Conservation (phyloP, 345 rosid genomes). For the Clausena lansium region DNA sequence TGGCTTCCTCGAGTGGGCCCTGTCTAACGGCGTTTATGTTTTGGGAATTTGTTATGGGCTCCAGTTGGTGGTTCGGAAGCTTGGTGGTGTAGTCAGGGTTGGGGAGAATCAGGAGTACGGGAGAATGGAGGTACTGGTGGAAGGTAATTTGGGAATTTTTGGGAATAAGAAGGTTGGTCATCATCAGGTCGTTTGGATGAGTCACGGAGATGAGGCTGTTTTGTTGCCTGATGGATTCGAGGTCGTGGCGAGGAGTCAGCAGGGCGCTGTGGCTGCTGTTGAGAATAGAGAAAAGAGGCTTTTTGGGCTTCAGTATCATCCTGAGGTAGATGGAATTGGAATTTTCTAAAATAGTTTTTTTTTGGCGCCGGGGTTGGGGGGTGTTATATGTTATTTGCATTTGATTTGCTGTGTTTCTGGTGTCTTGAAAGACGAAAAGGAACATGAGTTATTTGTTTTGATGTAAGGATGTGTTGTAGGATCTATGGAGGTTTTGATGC, state of each 20-base stretch:
- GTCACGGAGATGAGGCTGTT: constrained; percentile 90
- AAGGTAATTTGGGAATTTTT: constrained; percentile 45
- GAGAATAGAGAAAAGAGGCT: constrained; percentile 61
- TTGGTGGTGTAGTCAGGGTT: constrained; percentile 72
- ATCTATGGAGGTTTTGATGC: not conserved
- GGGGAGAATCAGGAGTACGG: constrained; percentile 94
- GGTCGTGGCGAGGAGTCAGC: constrained; percentile 68
- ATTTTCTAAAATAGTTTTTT: not conserved
- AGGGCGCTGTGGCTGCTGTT: constrained; percentile 80
- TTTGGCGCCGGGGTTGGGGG: too few species aligned
- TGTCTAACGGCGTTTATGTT: constrained; percentile 49
- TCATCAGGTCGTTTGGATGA: constrained; percentile 91
- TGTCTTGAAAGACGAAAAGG: not conserved
- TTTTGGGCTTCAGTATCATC: constrained; percentile 93
- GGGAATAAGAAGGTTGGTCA: constrained; percentile 67
- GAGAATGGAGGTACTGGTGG: constrained; percentile 87
- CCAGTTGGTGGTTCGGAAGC: constrained; percentile 78
- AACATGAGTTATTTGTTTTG: not conserved
- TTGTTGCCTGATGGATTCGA: constrained; percentile 73
- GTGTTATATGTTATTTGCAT: not conserved
- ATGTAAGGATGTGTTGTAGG: not conserved
- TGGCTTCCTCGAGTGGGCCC: constrained; percentile 78
- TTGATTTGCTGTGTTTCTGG: not conserved
- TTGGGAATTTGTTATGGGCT: constrained; percentile 88
- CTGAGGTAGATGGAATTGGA: constrained; percentile 54